These are phyloP conservation scores for Neospermospora avenae DNA, from an alignment of 2,329 filamentous ascomycete species.

Conservation along the genomic window DNA sequence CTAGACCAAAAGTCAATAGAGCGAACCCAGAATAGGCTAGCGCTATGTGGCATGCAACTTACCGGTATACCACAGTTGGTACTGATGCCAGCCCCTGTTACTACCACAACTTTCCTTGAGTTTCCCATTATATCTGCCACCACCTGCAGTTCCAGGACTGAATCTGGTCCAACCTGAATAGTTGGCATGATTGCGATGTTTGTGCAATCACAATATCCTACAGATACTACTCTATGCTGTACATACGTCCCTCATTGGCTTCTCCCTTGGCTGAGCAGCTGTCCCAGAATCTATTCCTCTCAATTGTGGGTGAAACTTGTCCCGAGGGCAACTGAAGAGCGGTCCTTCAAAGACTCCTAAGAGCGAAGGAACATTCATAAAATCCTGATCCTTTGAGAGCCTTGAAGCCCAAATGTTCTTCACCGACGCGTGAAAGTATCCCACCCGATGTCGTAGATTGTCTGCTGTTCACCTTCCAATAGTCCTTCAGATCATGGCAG, in stretches of 20 bases:
- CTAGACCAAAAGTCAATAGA: slow-evolving; percentile 39
- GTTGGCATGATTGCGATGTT: slow-evolving; percentile 31
- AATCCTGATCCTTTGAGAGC: not conserved
- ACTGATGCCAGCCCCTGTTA: slow-evolving; percentile 71
- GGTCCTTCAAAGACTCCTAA: not conserved
- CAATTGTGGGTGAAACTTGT: no score
- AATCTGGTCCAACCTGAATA: slow-evolving; percentile 29
- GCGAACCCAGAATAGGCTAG: not conserved
- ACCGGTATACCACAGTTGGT: slow-evolving; percentile 75
- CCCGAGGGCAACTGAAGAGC: no score
- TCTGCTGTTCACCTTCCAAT: not conserved
- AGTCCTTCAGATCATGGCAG: not conserved
- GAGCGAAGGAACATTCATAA: not conserved
- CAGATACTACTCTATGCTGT: not conserved
- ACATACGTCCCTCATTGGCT: not conserved
- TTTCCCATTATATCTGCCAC: slow-evolving; percentile 63
- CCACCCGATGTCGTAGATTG: not conserved
- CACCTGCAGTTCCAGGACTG: slow-evolving; percentile 47
- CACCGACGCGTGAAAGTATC: not conserved
- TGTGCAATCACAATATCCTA: not conserved
- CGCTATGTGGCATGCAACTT: slow-evolving; percentile 31
- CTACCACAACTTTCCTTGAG: slow-evolving; percentile 65
- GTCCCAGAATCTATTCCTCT: no score
- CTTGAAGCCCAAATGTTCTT: not conserved
- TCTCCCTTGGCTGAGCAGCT: not conserved